phyloP scores from a whole-genome alignment of 768 basidiomycete species.

The Tremella mesenterica region DNA sequence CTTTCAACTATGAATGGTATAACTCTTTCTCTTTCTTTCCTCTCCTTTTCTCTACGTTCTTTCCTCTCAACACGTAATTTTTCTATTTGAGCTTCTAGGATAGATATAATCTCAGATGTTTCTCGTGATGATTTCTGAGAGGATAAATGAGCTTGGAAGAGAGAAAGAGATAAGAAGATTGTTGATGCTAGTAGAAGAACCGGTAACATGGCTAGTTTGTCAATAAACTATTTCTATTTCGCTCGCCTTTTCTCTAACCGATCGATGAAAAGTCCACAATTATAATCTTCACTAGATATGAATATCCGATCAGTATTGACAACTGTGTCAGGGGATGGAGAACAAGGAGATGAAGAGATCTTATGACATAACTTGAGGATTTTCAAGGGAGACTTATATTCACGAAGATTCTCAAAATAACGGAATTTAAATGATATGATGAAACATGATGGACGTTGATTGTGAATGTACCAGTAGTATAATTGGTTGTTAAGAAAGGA shows the following conservation, averaged over 20 bases:
- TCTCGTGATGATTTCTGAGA: conserved; percentile 30
- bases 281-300: too few species aligned
- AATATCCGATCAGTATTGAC: neutral
- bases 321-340: conserved; percentile 6
- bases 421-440: neutral
- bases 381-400: neutral
- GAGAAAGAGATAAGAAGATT: conserved; percentile 37
- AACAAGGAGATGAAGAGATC: neutral
- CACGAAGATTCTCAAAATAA: too few species aligned
- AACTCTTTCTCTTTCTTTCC: conserved; percentile 31
- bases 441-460: neutral
- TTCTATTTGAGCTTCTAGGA: conserved; percentile 33
- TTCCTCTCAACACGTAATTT: conserved; percentile 15
- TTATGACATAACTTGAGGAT: neutral
- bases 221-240: too few species aligned
- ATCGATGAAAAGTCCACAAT: too few species aligned
- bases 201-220: conserved; percentile 33
- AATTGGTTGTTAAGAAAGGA: neutral
- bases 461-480: neutral
- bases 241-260: too few species aligned
- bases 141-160: conserved; percentile 42
- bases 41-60: conserved; percentile 18
- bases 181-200: conserved; percentile 36
- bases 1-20: conserved; percentile 36
- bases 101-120: conserved; percentile 27